Percentiles rank a stretch among this genome's conserved stretches.
phyloP scores from a whole-genome alignment of 2,329 filamentous ascomycete genomes.

The Epichloe brachyelytri region DNA sequence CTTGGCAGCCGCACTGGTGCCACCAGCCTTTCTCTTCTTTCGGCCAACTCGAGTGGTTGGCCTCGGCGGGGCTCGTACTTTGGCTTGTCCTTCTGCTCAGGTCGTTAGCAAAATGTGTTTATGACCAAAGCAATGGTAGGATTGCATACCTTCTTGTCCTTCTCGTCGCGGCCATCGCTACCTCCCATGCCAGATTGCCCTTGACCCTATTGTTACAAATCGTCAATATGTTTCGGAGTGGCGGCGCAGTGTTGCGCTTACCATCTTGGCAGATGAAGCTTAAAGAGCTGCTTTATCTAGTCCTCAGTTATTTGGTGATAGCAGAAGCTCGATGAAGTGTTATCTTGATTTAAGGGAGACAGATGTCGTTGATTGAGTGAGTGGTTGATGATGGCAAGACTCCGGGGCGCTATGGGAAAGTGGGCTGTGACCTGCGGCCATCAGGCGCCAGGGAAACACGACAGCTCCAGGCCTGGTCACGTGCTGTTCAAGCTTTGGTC shows the following conservation, averaged over 20 bases:
- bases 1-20: constrained; percentile 89
- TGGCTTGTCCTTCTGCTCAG: constrained; percentile 86
- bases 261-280: constrained; percentile 23
- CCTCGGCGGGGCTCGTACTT: constrained; percentile 98
- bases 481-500: not conserved
- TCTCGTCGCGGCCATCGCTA: constrained; percentile 67
- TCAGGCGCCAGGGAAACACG: constrained; percentile 35
- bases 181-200: constrained; percentile 79
- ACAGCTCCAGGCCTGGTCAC: constrained; percentile 18
- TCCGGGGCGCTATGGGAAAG: constrained; percentile 10
- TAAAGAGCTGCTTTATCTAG: constrained; percentile 11
- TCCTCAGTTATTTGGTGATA: not conserved
- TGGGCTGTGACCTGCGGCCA: constrained; percentile 15
- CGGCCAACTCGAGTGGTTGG: constrained; percentile 93
- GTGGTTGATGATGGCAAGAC: constrained; percentile 13
- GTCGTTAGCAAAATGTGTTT: constrained; percentile 10
- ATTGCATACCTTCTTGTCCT: constrained; percentile 76
- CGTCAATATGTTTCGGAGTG: not conserved
- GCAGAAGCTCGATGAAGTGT: not conserved
- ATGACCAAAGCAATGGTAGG: not conserved
- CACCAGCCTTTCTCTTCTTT: constrained; percentile 95
- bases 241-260: constrained; percentile 11
- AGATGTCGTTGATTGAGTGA: constrained; percentile 3
- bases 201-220: constrained; percentile 48
- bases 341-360: not conserved